phyloP scores from a whole-genome alignment of 257 asterid species.

The Ilex asprella region DNA sequence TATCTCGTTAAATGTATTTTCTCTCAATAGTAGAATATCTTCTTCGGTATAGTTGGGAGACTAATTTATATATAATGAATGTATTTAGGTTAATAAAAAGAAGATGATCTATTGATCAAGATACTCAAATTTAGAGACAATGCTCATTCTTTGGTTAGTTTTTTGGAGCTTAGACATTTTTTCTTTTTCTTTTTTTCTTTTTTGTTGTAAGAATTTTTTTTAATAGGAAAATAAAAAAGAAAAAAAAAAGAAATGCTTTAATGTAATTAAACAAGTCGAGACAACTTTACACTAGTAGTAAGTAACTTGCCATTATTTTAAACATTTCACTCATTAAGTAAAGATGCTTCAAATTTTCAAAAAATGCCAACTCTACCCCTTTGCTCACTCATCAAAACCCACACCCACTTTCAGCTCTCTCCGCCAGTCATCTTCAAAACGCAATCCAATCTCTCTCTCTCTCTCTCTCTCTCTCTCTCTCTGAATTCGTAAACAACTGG shows the following conservation, averaged over 20 bases:
- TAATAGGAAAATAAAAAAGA: background rate
- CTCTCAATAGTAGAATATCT: too few relatives aligned
- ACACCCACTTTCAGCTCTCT: constrained; percentile 51
- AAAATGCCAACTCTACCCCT: constrained; percentile 34
- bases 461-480: constrained; percentile 22
- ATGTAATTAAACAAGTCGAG: too few relatives aligned
- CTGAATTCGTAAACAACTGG: constrained; percentile 4
- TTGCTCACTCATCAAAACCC: constrained; percentile 58
- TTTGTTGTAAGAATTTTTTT: constrained; percentile 44
- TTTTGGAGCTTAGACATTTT: background rate
- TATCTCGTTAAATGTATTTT: too few relatives aligned
- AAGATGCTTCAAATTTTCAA: background rate
- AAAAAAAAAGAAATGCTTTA: background rate
- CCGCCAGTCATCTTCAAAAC: constrained; percentile 30
- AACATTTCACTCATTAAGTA: constrained; percentile 6
- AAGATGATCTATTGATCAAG: too few relatives aligned
- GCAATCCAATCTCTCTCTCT: constrained; percentile 18
- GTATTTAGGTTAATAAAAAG: too few relatives aligned
- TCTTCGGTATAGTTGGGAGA: too few relatives aligned
- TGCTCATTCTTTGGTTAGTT: too few relatives aligned
- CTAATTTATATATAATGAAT: too few relatives aligned
- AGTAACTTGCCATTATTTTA: constrained; percentile 4
- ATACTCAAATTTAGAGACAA: too few relatives aligned
- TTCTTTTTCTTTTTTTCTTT: too few relatives aligned
- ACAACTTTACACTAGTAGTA: constrained; percentile 12